A percentile compares a stretch with the other conserved stretches of the same genome.
These are phyloP conservation scores for Lachnellula cervina DNA, from an alignment of 2,329 filamentous ascomycete species.

Conservation along the genomic window DNA sequence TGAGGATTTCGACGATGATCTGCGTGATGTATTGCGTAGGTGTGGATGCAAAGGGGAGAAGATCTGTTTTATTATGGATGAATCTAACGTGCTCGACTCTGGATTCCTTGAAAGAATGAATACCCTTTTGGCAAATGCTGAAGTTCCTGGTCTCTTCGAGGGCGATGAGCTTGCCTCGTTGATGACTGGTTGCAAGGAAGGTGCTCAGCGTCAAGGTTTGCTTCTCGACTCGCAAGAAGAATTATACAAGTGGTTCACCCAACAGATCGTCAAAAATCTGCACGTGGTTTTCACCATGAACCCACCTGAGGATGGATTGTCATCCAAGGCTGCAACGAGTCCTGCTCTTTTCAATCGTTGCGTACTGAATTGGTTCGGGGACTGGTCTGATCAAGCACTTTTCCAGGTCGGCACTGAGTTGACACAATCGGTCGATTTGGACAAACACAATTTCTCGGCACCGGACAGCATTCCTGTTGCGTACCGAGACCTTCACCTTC, in stretches of 20 bases:
- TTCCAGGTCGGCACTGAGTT: conserved; percentile 97
- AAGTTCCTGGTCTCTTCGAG: conserved; percentile 97
- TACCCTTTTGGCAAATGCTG: conserved; percentile 95
- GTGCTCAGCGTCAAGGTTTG: conserved; percentile 89
- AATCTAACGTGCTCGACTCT: conserved; percentile 96
- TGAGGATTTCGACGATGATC: conserved; percentile 97
- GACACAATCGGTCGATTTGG: conserved; percentile 92
- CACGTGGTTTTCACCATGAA: conserved; percentile 99
- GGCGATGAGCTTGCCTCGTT: conserved; percentile 98
- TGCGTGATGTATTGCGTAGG: conserved; percentile 86
- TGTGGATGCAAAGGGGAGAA: conserved; percentile 98
- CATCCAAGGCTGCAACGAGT: conserved; percentile 94
- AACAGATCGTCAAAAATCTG: conserved; percentile 97
- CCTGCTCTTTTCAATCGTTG: conserved; percentile 99
- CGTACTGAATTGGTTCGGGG: conserved; percentile 98
- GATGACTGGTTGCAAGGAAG: conserved; percentile 99
- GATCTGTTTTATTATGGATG: conserved; percentile 99
- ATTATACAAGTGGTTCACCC: conserved; percentile 99
- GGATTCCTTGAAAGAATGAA: conserved; percentile 99
- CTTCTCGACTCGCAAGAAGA: conserved; percentile 97
- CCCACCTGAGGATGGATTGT: conserved; percentile 88
- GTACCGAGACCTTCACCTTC: conserved; percentile 78
- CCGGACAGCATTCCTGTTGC: conserved; percentile 91
- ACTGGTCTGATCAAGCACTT: conserved; percentile 98
- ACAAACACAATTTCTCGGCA: conserved; percentile 77